These are phyloP conservation scores for Russula brevipes DNA, from an alignment of 768 basidiomycete genomes.

Conservation along the genomic window DNA sequence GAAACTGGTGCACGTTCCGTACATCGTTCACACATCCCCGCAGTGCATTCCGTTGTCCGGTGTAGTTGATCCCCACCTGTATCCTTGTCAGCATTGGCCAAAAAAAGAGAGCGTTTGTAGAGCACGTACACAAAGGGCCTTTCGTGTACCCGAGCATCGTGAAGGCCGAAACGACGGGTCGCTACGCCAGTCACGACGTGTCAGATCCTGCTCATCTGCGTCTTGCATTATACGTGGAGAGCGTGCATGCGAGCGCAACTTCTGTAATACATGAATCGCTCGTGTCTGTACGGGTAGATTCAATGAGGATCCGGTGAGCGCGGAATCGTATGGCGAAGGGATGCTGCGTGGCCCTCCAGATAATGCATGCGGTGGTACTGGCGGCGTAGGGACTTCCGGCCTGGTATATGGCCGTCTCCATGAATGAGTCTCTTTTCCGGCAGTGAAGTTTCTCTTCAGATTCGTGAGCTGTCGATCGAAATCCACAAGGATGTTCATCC, in stretches of 20 bases:
- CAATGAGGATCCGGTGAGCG: background rate
- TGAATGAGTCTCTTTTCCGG: background rate
- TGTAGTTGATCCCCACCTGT: slow-evolving; percentile 88
- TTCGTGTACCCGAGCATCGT: slow-evolving; percentile 82
- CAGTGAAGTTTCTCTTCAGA: slow-evolving; percentile 12
- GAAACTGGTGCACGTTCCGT: slow-evolving; percentile 68
- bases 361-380: background rate
- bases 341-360: background rate
- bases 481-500: background rate
- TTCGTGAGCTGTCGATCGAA: background rate
- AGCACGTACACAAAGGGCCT: slow-evolving; percentile 73
- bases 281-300: slow-evolving; percentile 4
- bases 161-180: slow-evolving; percentile 66
- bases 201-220: background rate
- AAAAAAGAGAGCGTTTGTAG: background rate
- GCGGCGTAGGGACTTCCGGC: background rate
- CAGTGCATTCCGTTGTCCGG: slow-evolving; percentile 57
- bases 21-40: slow-evolving; percentile 92
- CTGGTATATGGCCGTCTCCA: background rate
- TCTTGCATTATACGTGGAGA: slow-evolving; percentile 6
- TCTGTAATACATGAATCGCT: background rate
- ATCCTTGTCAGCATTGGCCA: background rate
- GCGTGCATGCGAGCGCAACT: background rate
- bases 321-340: background rate
- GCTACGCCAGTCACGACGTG: background rate